These are phyloP conservation scores for Paracoccidioides lutzii DNA, from an alignment of 2,329 filamentous ascomycete genomes.

Conservation along the genomic window DNA sequence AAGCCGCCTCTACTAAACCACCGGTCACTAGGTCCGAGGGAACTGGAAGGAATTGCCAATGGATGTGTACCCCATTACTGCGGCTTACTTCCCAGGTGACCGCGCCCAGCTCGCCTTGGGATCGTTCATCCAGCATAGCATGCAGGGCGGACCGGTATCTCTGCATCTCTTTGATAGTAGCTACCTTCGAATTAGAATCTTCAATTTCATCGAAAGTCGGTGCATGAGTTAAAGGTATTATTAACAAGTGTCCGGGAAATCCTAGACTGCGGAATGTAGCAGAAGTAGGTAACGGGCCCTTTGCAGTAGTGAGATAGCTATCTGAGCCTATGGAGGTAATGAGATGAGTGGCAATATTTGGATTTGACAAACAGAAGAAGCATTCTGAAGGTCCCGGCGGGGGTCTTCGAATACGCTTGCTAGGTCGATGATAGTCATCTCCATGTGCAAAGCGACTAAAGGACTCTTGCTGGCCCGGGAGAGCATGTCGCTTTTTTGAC, in stretches of 20 bases:
- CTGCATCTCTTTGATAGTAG: constrained; percentile 67
- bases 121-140: constrained; percentile 50
- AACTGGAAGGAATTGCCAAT: constrained; percentile 87
- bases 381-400: constrained; percentile 60
- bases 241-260: constrained; percentile 78
- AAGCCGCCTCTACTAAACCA: constrained; percentile 73
- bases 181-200: constrained; percentile 41
- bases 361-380: constrained; percentile 91
- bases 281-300: constrained; percentile 67
- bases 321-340: constrained; percentile 81
- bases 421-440: constrained; percentile 24
- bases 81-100: constrained; percentile 91
- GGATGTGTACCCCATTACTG: constrained; percentile 65
- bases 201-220: constrained; percentile 60
- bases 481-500: constrained; percentile 45
- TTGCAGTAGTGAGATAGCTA: constrained; percentile 79
- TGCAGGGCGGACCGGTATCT: constrained; percentile 67
- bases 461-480: constrained; percentile 24
- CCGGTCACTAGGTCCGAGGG: constrained; percentile 53
- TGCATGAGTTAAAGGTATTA: constrained; percentile 75
- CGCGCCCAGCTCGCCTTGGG: constrained; percentile 51
- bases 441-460: constrained; percentile 28
- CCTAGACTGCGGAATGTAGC: constrained; percentile 58
- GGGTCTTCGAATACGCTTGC: constrained; percentile 36
- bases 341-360: constrained; percentile 71